Percentiles rank a stretch among this genome's conserved stretches.
Evolutionary conservation across 805 yeast species (phyloP).

Genomic region (Candida adriatica): DNA sequence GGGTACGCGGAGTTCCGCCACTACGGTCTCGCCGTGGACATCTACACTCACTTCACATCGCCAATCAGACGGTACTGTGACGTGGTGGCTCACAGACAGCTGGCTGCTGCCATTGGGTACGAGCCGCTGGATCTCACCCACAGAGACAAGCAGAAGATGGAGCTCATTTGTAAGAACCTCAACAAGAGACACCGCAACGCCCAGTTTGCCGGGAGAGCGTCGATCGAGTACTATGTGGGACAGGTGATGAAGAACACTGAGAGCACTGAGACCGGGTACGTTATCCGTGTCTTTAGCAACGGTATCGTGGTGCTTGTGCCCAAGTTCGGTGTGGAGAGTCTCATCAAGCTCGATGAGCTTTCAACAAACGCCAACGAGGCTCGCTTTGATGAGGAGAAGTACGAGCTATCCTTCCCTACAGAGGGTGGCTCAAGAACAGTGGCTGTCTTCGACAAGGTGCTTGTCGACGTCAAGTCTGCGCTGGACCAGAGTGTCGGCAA

Average conservation of each 20-base stretch:
- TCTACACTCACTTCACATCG: conserved; percentile 96
- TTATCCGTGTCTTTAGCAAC: conserved; percentile 86
- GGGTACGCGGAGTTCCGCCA: conserved; percentile 91
- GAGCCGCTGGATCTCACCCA: conserved; percentile 77
- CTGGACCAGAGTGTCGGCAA: conserved; percentile 87
- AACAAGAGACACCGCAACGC: conserved; percentile 95
- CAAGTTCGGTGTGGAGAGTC: conserved; percentile 90
- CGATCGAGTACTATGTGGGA: conserved; percentile 96
- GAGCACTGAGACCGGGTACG: conserved; percentile 78
- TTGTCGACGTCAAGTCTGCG: conserved; percentile 74
- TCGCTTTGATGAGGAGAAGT: conserved; percentile 71
- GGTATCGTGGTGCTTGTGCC: conserved; percentile 95
- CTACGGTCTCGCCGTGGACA: conserved; percentile 95
- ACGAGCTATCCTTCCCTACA: conserved; percentile 54
- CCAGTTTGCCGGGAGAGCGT: conserved; percentile 97
- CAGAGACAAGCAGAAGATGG: conserved; percentile 87
- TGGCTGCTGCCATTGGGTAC: conserved; percentile 97
- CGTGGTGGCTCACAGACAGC: conserved; percentile 92
- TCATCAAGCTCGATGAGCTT: conserved; percentile 74
- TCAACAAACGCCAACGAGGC: conserved; percentile 58
- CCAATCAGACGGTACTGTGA: conserved; percentile 98
- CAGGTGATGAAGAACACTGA: conserved; percentile 90
- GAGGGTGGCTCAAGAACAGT: conserved; percentile 43
- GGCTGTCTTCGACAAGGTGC: conserved; percentile 77
- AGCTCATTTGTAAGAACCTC: conserved; percentile 77